Conservation (phyloP, 805 yeast genomes). For the Metschnikowia koreensis region DNA sequence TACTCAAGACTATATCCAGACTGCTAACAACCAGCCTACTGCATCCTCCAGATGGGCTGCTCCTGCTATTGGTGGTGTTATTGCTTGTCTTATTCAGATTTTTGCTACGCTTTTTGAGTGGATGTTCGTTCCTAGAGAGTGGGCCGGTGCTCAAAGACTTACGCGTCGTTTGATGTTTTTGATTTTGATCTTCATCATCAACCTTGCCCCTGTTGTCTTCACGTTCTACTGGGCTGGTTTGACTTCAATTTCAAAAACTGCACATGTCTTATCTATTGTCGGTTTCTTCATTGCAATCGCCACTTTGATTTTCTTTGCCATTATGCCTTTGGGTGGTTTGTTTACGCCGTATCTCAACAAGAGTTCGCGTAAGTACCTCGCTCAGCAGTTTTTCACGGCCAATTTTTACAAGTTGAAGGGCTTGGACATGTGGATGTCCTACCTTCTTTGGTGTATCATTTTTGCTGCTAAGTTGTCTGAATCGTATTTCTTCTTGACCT, state of each 20-base stretch:
- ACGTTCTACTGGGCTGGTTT: constrained; percentile 79
- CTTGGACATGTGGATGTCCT: constrained; percentile 94
- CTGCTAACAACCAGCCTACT: constrained; percentile 80
- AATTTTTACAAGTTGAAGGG: constrained; percentile 79
- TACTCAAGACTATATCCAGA: constrained; percentile 82
- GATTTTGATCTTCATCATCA: constrained; percentile 59
- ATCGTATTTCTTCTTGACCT: constrained; percentile 73
- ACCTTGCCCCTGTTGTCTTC: constrained; percentile 84
- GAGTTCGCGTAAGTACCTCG: constrained; percentile 81
- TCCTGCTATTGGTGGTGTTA: constrained; percentile 86
- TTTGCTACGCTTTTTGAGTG: constrained; percentile 89
- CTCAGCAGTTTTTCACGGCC: constrained; percentile 96
- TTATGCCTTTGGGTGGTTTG: constrained; percentile 96
- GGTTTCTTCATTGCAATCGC: constrained; percentile 85
- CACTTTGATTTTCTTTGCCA: constrained; percentile 79
- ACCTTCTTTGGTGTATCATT: constrained; percentile 83
- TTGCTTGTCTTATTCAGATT: constrained; percentile 80
- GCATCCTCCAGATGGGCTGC: constrained; percentile 92
- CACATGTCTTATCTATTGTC: constrained; percentile 76
- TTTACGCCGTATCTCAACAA: constrained; percentile 91
- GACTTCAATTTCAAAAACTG: constrained; percentile 63
- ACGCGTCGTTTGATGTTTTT: constrained; percentile 82
- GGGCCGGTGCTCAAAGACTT: constrained; percentile 99
- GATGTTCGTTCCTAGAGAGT: constrained; percentile 93
- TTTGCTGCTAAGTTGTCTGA: constrained; percentile 85